A percentile compares a stretch with the other conserved stretches of the same genome.
phyloP scores from a whole-genome alignment of 352 stramenopile species.

The Globisporangium echinulatum region DNA sequence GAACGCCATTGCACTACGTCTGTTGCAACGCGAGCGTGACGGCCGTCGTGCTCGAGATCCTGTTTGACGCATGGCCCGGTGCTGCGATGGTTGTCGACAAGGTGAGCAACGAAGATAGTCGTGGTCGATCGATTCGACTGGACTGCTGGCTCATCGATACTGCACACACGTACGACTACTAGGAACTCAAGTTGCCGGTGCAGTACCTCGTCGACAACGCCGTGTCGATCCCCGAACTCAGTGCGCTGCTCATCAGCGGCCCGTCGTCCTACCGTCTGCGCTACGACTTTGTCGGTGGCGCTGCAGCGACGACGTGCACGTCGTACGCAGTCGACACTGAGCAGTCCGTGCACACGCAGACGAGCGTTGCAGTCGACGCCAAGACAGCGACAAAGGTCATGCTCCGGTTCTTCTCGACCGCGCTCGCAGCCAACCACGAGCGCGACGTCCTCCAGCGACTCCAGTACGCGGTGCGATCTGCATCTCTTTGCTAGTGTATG shows the following conservation, averaged over 20 bases:
- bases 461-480: constrained; percentile 24
- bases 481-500: too few species aligned
- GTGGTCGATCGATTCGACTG: neutral
- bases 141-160: neutral
- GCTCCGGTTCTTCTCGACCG: constrained; percentile 54
- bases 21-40: constrained; percentile 47
- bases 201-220: constrained; percentile 71
- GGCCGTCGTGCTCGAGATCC: constrained; percentile 47
- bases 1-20: constrained; percentile 56
- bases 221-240: constrained; percentile 36
- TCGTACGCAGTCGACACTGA: constrained; percentile 24
- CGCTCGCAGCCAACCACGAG: constrained; percentile 25
- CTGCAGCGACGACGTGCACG: constrained; percentile 16
- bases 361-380: constrained; percentile 49
- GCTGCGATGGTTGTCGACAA: constrained; percentile 45
- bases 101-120: constrained; percentile 13
- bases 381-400: constrained; percentile 45
- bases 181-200: constrained; percentile 64
- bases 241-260: constrained; percentile 42
- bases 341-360: constrained; percentile 38
- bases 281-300: constrained; percentile 49
- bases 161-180: too few species aligned
- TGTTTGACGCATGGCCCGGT: constrained; percentile 63
- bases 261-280: constrained; percentile 58
- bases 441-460: constrained; percentile 32